phyloP scores from a whole-genome alignment of 495 filamentous ascomycete genomes.

The Darksidea phi region DNA sequence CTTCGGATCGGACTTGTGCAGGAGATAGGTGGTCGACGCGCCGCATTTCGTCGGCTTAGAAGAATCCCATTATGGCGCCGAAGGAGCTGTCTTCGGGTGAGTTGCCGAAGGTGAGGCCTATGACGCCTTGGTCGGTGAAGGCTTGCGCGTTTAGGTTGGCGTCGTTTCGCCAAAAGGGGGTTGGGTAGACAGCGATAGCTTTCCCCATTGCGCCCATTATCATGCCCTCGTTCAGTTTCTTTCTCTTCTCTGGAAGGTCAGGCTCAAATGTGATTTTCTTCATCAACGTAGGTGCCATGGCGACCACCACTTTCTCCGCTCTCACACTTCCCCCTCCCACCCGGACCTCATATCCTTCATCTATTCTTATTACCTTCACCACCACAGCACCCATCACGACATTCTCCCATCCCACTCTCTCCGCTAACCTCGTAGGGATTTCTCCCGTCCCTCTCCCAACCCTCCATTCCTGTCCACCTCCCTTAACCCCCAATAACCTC shows the following conservation, averaged over 20 bases:
- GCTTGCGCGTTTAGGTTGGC: conserved; percentile 31
- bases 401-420: conserved; percentile 12
- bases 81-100: conserved; percentile 28
- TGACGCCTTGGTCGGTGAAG: conserved; percentile 27
- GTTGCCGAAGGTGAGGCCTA: conserved; percentile 34
- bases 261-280: conserved; percentile 1
- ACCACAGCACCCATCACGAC: background rate
- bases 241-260: conserved; percentile 27
- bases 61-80: conserved; percentile 39
- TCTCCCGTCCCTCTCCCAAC: conserved; percentile 30
- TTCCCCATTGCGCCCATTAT: conserved; percentile 38
- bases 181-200: conserved; percentile 34
- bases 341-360: background rate
- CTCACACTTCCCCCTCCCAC: background rate
- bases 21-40: conserved; percentile 21
- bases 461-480: conserved; percentile 33
- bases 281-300: background rate
- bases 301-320: background rate
- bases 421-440: conserved; percentile 27
- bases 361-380: background rate
- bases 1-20: conserved; percentile 13
- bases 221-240: conserved; percentile 35
- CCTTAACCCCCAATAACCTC: conserved; percentile 19
- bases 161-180: conserved; percentile 36
- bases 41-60: conserved; percentile 37